A percentile compares a stretch with the other conserved stretches of the same genome.
Evolutionary conservation across 2,329 filamentous ascomycete species (phyloP).

Genomic region (Clonostachys chloroleuca): DNA sequence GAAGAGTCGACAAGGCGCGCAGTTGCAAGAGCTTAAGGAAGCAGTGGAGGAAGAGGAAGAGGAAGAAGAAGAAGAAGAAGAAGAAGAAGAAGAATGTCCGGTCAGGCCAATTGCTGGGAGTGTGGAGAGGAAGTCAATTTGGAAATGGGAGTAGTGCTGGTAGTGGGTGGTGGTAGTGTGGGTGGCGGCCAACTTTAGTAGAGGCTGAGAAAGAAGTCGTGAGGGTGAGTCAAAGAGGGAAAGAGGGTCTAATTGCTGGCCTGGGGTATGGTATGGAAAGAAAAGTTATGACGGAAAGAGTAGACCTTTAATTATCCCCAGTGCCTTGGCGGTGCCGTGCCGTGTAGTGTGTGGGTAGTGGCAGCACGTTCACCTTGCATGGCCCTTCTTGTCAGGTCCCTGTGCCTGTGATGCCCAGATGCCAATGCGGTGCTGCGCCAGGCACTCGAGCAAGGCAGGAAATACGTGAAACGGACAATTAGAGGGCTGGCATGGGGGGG

Average conservation of each 20-base stretch:
- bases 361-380: neutral
- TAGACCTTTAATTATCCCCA: neutral
- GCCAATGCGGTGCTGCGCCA: neutral
- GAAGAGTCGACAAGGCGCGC: too few relatives aligned
- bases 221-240: neutral
- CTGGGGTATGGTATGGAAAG: neutral
- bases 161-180: neutral
- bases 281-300: neutral
- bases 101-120: neutral
- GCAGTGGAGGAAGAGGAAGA: neutral
- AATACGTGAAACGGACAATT: neutral
- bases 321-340: neutral
- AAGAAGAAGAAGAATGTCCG: neutral
- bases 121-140: neutral
- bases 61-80: neutral
- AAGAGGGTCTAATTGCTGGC: neutral
- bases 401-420: too few relatives aligned
- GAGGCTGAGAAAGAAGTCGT: neutral
- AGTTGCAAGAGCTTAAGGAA: too few relatives aligned
- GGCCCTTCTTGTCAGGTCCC: too few relatives aligned
- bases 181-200: slow-evolving; percentile 1
- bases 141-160: neutral
- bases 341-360: neutral
- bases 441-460: neutral
- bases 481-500: too few relatives aligned